Percentiles rank a stretch among this genome's conserved stretches.
phyloP scores from a whole-genome alignment of 2,329 filamentous ascomycete species.

The Colletotrichum sp. region DNA sequence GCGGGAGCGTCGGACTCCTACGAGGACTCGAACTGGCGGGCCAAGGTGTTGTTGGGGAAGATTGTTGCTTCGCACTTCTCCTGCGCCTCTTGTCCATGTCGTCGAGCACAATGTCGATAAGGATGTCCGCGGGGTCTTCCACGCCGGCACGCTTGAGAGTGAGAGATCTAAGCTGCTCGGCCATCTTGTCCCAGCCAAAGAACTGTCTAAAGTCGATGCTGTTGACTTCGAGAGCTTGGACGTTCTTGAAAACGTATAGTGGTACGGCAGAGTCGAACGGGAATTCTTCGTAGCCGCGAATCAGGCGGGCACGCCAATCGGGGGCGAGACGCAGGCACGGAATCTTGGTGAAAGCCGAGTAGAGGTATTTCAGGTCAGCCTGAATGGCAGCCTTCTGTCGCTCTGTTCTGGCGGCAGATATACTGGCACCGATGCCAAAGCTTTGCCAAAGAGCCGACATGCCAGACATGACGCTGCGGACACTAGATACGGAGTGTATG shows the following conservation, averaged over 20 bases:
- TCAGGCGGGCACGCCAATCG: conserved; percentile 90
- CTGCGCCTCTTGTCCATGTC: conserved; percentile 93
- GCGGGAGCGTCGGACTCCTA: conserved; percentile 67
- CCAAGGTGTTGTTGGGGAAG: conserved; percentile 79
- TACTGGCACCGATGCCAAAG: conserved; percentile 81
- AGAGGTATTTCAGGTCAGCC: conserved; percentile 92
- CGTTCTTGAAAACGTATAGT: conserved; percentile 95
- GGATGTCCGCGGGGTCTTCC: conserved; percentile 87
- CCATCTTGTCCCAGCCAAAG: conserved; percentile 93
- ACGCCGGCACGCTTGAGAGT: conserved; percentile 87
- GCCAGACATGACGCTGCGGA: conserved; percentile 95
- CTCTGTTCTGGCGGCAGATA: conserved; percentile 82
- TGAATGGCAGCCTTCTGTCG: conserved; percentile 87
- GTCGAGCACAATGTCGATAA: conserved; percentile 93
- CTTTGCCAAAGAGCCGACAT: conserved; percentile 94
- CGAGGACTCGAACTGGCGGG: conserved; percentile 60
- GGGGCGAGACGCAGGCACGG: conserved; percentile 87
- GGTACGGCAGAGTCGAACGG: conserved; percentile 97
- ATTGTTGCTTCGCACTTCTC: conserved; percentile 84
- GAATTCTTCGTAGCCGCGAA: conserved; percentile 95
- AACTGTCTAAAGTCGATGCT: conserved; percentile 97
- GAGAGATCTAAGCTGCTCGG: conserved; percentile 89
- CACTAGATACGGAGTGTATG: conserved; percentile 93
- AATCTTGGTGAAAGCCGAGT: conserved; percentile 98
- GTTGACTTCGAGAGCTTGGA: conserved; percentile 91